Conservation (phyloP, 768 basidiomycete genomes). For the Fomitopsis serialis region DNA sequence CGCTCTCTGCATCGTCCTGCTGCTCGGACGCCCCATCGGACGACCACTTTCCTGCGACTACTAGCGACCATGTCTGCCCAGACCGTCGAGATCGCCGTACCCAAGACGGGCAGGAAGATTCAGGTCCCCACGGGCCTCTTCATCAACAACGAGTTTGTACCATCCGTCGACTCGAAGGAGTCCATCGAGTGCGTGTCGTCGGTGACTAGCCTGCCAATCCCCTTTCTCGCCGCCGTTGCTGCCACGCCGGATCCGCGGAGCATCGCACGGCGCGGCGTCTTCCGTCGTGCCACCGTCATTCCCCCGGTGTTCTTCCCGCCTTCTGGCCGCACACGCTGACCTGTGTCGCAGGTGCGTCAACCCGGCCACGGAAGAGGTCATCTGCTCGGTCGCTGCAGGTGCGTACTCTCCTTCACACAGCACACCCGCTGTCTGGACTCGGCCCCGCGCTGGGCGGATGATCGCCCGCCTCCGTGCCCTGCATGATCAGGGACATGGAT, state of each 20-base stretch:
- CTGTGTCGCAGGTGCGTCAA: conserved; percentile 54
- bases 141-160: conserved; percentile 86
- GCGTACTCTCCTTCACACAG: no score
- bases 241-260: background rate
- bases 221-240: background rate
- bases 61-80: conserved; percentile 14
- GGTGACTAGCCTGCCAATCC: background rate
- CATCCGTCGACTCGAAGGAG: conserved; percentile 65
- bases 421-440: no score
- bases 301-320: background rate
- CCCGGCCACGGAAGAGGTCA: conserved; percentile 71
- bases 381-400: conserved; percentile 62
- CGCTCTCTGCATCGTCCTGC: conserved; percentile 1
- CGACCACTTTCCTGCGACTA: conserved; percentile 4
- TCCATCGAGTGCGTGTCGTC: conserved; percentile 51
- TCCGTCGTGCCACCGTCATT: conserved; percentile 1
- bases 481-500: background rate
- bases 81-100: conserved; percentile 19
- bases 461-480: background rate
- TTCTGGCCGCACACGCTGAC: background rate
- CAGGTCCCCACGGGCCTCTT: conserved; percentile 79
- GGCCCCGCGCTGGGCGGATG: background rate
- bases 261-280: background rate
- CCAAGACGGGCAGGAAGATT: conserved; percentile 32
- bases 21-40: background rate